phyloP scores from a whole-genome alignment of 495 filamentous ascomycete genomes.

The Beverwykella pulmonaria region DNA sequence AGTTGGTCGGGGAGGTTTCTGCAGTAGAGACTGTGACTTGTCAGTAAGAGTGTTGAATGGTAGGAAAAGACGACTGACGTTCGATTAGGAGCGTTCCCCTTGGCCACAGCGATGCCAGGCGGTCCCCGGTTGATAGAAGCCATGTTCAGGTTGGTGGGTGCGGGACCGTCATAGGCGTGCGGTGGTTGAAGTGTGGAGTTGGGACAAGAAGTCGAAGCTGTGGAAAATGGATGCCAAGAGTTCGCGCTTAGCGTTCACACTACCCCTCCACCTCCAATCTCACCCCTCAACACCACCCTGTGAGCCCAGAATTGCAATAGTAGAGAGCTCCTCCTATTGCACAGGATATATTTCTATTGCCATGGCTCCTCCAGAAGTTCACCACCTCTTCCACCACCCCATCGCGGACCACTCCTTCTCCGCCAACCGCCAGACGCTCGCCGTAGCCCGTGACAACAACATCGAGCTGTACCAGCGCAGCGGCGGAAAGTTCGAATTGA shows the following conservation, averaged over 20 bases:
- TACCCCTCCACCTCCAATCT: constrained; percentile 1
- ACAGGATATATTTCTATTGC: constrained; percentile 31
- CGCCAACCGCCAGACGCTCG: constrained; percentile 82
- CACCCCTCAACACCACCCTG: background rate
- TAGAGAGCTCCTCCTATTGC: constrained; percentile 99
- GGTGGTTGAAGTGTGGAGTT: background rate
- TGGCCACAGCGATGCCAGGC: background rate
- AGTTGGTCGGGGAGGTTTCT: constrained; percentile 84
- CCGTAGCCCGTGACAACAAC: constrained; percentile 85
- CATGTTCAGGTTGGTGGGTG: constrained; percentile 17
- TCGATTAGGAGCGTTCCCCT: constrained; percentile 61
- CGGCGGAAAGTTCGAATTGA: constrained; percentile 76
- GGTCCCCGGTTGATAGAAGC: constrained; percentile 1
- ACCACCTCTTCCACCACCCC: constrained; percentile 94
- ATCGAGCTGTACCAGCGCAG: constrained; percentile 83
- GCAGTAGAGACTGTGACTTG: constrained; percentile 70
- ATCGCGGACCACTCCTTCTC: constrained; percentile 99
- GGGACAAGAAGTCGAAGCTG: background rate
- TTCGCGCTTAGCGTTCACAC: background rate
- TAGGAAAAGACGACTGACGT: constrained; percentile 58
- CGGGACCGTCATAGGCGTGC: background rate
- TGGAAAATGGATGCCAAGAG: constrained; percentile 20
- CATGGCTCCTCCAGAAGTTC: constrained; percentile 86
- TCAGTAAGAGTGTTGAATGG: constrained; percentile 22
- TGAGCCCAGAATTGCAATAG: constrained; percentile 62